Percentiles rank a stretch among this genome's conserved stretches.
These are phyloP conservation scores for Luffa aegyptiaca DNA, from an alignment of 306 rosid genomes.

Conservation along the genomic window DNA sequence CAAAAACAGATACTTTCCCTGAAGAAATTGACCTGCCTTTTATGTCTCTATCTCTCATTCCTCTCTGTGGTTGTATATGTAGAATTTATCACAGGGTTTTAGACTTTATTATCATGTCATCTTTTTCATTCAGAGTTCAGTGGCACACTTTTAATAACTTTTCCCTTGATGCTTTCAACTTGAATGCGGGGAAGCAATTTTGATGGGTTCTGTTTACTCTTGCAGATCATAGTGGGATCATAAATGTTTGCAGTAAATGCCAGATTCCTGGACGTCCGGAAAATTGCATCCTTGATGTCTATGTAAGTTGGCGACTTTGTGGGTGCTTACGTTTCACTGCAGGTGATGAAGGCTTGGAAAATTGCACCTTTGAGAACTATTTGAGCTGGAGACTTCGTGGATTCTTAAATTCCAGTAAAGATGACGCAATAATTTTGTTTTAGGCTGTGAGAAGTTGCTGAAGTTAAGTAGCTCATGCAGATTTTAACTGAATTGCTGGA, in stretches of 20 bases:
- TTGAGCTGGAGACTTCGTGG: background rate
- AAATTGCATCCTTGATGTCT: slow-evolving; percentile 1
- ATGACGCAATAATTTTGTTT: background rate
- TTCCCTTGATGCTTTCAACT: background rate
- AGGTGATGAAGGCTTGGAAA: background rate
- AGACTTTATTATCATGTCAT: background rate
- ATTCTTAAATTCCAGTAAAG: background rate
- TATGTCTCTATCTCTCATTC: background rate
- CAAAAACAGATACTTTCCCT: background rate
- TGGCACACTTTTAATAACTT: background rate
- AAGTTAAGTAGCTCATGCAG: background rate
- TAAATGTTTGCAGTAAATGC: background rate
- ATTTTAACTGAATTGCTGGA: background rate
- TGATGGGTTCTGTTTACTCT: background rate
- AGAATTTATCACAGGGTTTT: background rate
- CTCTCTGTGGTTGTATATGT: background rate
- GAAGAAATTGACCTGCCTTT: background rate
- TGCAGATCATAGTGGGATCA: background rate
- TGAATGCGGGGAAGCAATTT: background rate
- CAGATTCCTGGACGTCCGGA: background rate
- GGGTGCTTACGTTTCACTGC: background rate
- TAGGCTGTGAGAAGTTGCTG: background rate
- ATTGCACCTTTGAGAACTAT: background rate
- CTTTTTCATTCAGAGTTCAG: background rate
- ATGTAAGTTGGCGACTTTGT: background rate